Base-by-base conservation (phyloP, 768 basidiomycete species). In the Kwoniella mangroviensis region DNA sequence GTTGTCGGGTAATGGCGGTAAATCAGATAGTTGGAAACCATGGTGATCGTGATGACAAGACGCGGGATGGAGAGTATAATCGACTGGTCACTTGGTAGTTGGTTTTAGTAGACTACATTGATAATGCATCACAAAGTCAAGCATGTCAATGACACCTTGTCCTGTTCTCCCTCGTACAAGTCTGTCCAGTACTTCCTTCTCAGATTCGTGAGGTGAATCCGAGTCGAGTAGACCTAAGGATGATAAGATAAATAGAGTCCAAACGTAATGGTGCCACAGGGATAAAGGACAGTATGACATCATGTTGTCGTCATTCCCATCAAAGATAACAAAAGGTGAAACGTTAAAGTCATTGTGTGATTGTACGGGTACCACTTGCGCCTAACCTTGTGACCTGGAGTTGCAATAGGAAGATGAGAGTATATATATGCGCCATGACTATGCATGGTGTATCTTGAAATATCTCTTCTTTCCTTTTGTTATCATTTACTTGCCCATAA, bases 21-120 rank as follows among this genome's bases (percentile, higher is more conserved):
- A 76, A 57, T 67, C 73, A 9, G 78, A 79, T 24, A 73, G 78
- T 12, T 83, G 82, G 82, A 77, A 75, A 45, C 79, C 79, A 43
- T 82, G 81, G 81, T 79, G 63, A 49, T 34, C n/a, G n/a, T n/a
- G n/a, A n/a, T n/a, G n/a, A n/a, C n/a, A n/a, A n/a, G n/a, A n/a
- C n/a, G n/a, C n/a, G n/a, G n/a, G n/a, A n/a, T n/a, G n/a, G n/a
- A n/a, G n/a, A n/a, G n/a, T n/a, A n/a, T n/a, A n/a, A n/a, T n/a
- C n/a, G n/a, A n/a, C n/a, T n/a, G n/a, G n/a, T n/a, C n/a, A n/a
- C n/a, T n/a, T n/a, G n/a, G n/a, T n/a, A n/a, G n/a, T n/a, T n/a
- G n/a, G n/a, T n/a, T n/a, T n/a, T n/a, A n/a, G n/a, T n/a, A n/a
- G n/a, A n/a, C n/a, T n/a, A n/a, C n/a, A n/a, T n/a, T n/a, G n/a